Evolutionary conservation across 2,329 filamentous ascomycete species (phyloP), one percentile per base, ranked within the genome.

Genomic region (Fusarium abutilonis): DNA sequence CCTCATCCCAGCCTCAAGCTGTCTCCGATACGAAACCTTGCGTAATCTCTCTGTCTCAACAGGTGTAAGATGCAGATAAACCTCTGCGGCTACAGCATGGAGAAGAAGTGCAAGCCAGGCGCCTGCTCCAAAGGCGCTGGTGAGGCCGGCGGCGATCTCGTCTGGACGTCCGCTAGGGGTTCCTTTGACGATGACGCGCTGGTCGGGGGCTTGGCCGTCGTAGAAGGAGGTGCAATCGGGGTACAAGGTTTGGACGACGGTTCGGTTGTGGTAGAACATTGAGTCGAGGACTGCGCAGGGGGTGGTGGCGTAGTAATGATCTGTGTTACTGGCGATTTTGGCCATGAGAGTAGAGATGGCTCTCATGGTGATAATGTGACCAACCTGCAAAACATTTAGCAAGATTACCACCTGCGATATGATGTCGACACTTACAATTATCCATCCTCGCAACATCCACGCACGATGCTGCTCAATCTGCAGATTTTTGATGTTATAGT

Each of bases 391-490:
- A 19, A 7, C 19, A 23, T 26, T 63, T 23, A 63, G 40, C 23
- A 34, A 26, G 14, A 14, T 2, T 14, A 0, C 23, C 29, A 5
- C 1, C 2, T 2, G 9, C 2, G 28, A 21, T 4, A 6, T 19
- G 26, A 7, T n/a, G 1, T 13, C 10, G 13, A 2, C 1, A 14
- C 53, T 51, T 59, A 81, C 77, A 59, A 81, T 80, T 35, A 81
- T 74, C 81, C 81, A 83, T 8, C 81, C 77, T 19, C 86, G 72
- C 28, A 89, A 66, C 86, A 88, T 89, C 86, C 85, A 89, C 3
- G 83, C 83, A 2, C 86, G 79, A 58, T 89, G 86, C 66, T 88
- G 81, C 29, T 88, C 84, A 44, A 90, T 84, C 67, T 88, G 85
- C 2, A 88, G 72, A 3, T 77, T 74, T 70, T 84, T 87, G 70